Evolutionary conservation across 768 basidiomycete genomes (phyloP), one percentile per base, ranked within the genome.

Genomic region (Hemileccinum rubropunctum): DNA sequence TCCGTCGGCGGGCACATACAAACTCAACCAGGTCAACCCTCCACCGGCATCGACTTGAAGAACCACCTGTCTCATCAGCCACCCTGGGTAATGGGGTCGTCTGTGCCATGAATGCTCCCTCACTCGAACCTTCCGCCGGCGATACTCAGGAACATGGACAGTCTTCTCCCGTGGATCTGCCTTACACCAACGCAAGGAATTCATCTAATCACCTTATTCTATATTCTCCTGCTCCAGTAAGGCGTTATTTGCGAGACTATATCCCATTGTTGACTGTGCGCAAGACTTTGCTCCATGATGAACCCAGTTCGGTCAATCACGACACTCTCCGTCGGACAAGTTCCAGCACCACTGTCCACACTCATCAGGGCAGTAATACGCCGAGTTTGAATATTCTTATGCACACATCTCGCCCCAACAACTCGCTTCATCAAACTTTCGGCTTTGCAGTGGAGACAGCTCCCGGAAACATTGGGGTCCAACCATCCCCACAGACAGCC

Each of bases 181-280:
- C 43, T 18, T 45, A 44, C 17, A 38, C 21, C n/a, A 26, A 26
- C 20, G 37, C 43, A 21, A 50, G 49, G n/a, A 50, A 38, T 9
- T 42, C 32, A 12, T 60, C 60, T 27, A 57, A 52, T 13, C 63
- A 62, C 26, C 54, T 65, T n/a, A 6, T 36, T 6, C 58, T 58
- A 9, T 39, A 39, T 32, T 40, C 61, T 17, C 63, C 50, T 4
- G 11, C 40, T 37, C 50, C 45, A 6, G 42, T 46, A 48, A 58
- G 52, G 27, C 50, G 37, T 14, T 39, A 44, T 42, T 54, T 56
- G 2, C 53, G 37, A 40, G 49, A 45, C 11, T 4, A 35, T 36
- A 37, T 50, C 1, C 12, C 55, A 10, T 52, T 38, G 52, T 41
- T 53, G 17, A 11, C 36, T 15, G 40, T 48, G 17, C 52, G 53